A percentile compares a stretch with the other conserved stretches of the same genome.
phyloP scores from a whole-genome alignment of 108 stramenopile species.

The Nitzschia putrida region DNA sequence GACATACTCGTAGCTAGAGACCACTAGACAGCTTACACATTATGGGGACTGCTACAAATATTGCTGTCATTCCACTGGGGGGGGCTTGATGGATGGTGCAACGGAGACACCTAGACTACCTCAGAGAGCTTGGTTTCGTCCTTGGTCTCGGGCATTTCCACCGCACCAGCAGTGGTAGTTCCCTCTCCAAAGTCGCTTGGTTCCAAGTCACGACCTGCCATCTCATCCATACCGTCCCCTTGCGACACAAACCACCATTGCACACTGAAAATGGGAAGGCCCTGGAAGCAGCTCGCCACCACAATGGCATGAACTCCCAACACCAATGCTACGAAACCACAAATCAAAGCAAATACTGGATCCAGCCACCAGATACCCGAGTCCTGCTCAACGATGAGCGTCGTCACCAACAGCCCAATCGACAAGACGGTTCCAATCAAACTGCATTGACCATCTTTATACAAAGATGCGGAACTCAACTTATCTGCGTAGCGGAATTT shows the following conservation, averaged over 20 bases:
- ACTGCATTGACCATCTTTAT: slow-evolving; percentile 81
- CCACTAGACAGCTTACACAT: neutral
- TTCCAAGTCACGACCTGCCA: slow-evolving; percentile 16
- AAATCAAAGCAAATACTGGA: slow-evolving; percentile 64
- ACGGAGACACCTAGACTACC: slow-evolving; percentile 4
- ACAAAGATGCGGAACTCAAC: slow-evolving; percentile 55
- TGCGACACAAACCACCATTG: slow-evolving; percentile 45
- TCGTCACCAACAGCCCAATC: slow-evolving; percentile 63
- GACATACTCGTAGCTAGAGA: neutral
- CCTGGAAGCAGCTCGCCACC: slow-evolving; percentile 24
- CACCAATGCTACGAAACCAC: slow-evolving; percentile 57
- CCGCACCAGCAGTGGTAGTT: neutral
- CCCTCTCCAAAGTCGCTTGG: slow-evolving; percentile 18
- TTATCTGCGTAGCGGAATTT: slow-evolving; percentile 66
- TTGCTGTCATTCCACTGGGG: neutral
- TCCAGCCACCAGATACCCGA: slow-evolving; percentile 72
- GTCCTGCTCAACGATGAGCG: slow-evolving; percentile 51
- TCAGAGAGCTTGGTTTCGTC: slow-evolving; percentile 16
- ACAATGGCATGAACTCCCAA: slow-evolving; percentile 53
- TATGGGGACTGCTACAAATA: neutral
- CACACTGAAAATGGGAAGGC: slow-evolving; percentile 41
- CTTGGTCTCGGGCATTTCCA: slow-evolving; percentile 4
- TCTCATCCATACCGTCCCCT: slow-evolving; percentile 36
- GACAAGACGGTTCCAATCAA: slow-evolving; percentile 71
- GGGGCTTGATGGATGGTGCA: neutral